Evolutionary conservation across 306 rosid species (phyloP).

Genomic region (Cicer judaicum): DNA sequence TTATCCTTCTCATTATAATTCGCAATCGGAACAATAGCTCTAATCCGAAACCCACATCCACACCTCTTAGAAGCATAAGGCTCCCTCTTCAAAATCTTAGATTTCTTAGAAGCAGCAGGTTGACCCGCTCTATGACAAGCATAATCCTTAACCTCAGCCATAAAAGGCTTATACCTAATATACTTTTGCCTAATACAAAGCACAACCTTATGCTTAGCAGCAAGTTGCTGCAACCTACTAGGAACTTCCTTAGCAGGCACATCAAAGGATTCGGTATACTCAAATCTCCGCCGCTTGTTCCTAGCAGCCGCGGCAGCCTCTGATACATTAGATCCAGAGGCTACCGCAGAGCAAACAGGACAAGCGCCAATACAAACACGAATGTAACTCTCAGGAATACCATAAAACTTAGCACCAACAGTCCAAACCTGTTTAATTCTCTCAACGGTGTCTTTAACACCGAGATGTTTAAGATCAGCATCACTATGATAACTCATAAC

Average conservation of each 20-base stretch:
- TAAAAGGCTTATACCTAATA: slow-evolving; percentile 95
- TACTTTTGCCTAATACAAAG: slow-evolving; percentile 98
- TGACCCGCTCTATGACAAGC: slow-evolving; percentile 98
- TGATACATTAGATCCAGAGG: slow-evolving; percentile 51
- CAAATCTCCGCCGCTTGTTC: slow-evolving; percentile 83
- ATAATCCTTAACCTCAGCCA: slow-evolving; percentile 99
- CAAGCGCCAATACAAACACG: slow-evolving; percentile 91
- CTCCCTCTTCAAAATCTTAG: slow-evolving; percentile 86
- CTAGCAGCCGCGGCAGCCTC: slow-evolving; percentile 54
- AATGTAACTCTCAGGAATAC: slow-evolving; percentile 92
- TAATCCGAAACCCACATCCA: slow-evolving; percentile 97
- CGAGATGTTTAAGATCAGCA: slow-evolving; percentile 77
- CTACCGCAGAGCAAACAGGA: slow-evolving; percentile 64
- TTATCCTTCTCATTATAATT: slow-evolving; percentile 97
- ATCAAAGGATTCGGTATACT: slow-evolving; percentile 88
- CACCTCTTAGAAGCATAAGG: slow-evolving; percentile 94
- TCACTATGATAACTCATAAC: slow-evolving; percentile 85
- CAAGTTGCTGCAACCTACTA: slow-evolving; percentile 76
- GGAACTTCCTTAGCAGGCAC: slow-evolving; percentile 97
- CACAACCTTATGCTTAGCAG: slow-evolving; percentile 92
- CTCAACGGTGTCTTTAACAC: slow-evolving; percentile 85
- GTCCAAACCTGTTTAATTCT: slow-evolving; percentile 94
- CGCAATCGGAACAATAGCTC: slow-evolving; percentile 96
- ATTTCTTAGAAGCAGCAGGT: slow-evolving; percentile 80
- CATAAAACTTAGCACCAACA: slow-evolving; percentile 96